Conservation (phyloP, 352 stramenopile species). For the Phytophthora constricta region DNA sequence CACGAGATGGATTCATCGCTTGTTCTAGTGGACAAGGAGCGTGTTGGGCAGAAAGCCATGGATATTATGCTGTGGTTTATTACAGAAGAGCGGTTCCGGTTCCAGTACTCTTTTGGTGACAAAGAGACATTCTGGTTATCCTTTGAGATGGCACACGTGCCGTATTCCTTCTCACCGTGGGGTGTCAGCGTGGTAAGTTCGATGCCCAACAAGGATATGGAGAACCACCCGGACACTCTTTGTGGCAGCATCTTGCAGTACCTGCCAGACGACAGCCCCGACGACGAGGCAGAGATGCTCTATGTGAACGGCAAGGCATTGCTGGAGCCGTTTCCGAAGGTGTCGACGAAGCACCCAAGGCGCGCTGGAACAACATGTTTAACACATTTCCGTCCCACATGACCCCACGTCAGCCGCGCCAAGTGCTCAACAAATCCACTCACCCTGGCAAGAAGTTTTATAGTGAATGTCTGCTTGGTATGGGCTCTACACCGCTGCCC, state of each 20-base stretch:
- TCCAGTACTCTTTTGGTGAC: constrained; percentile 62
- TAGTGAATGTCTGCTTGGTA: constrained; percentile 46
- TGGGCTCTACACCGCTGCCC: constrained; percentile 39
- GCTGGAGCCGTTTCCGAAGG: constrained; percentile 28
- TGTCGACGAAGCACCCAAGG: constrained; percentile 30
- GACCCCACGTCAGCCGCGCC: constrained; percentile 46
- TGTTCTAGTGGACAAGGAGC: constrained; percentile 62
- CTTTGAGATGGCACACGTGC: constrained; percentile 28
- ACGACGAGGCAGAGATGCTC: constrained; percentile 19
- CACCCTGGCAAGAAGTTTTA: constrained; percentile 19
- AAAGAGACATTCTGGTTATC: constrained; percentile 58
- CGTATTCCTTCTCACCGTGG: constrained; percentile 68
- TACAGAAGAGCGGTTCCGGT: constrained; percentile 55
- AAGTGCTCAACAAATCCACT: constrained; percentile 15
- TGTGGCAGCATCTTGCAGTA: constrained; percentile 75
- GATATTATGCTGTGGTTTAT: constrained; percentile 71
- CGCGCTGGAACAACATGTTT: constrained; percentile 42
- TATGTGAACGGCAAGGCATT: constrained; percentile 30
- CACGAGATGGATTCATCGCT: constrained; percentile 77
- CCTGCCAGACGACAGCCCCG: constrained; percentile 31
- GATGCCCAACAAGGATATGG: constrained; percentile 50
- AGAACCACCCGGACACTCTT: constrained; percentile 58
- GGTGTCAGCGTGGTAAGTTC: constrained; percentile 56
- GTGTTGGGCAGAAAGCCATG: constrained; percentile 40
- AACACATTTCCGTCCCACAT: constrained; percentile 53